Percentiles rank a stretch among this genome's conserved stretches.
phyloP scores from a whole-genome alignment of 768 basidiomycete species.

The Myochromella boudieri region DNA sequence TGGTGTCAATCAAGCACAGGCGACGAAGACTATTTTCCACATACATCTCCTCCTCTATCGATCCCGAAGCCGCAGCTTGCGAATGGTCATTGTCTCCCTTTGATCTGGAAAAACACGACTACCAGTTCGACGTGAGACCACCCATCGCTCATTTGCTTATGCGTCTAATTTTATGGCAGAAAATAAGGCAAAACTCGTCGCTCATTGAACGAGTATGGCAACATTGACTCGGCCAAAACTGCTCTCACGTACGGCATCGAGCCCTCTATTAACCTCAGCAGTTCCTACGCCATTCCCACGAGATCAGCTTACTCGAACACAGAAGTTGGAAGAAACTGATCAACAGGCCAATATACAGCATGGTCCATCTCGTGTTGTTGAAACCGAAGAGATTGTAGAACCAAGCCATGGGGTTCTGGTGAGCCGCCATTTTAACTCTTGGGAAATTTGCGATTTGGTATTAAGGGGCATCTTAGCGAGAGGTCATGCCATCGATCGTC shows the following conservation, averaged over 20 bases:
- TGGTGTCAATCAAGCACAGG: conserved; percentile 8
- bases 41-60: neutral
- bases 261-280: conserved; percentile 24
- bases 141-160: neutral
- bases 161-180: neutral
- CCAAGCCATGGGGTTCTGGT: conserved; percentile 15
- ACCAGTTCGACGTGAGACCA: neutral
- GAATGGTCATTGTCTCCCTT: neutral
- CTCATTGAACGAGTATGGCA: conserved; percentile 30
- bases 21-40: neutral
- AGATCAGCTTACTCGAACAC: conserved; percentile 28
- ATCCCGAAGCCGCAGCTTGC: neutral
- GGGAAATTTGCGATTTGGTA: conserved; percentile 1
- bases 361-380: conserved; percentile 8
- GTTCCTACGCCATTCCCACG: conserved; percentile 43
- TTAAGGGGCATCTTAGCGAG: conserved; percentile 45
- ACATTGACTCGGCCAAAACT: conserved; percentile 37
- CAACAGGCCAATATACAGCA: too few relatives aligned
- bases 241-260: conserved; percentile 21
- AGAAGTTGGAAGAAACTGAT: conserved; percentile 2
- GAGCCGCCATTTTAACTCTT: conserved; percentile 1
- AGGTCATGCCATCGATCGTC: conserved; percentile 70
- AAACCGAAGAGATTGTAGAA: conserved; percentile 6
- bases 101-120: neutral
- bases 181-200: neutral